Base-by-base conservation (phyloP, 495 filamentous ascomycete genomes). In the Tuber umbilicatum region DNA sequence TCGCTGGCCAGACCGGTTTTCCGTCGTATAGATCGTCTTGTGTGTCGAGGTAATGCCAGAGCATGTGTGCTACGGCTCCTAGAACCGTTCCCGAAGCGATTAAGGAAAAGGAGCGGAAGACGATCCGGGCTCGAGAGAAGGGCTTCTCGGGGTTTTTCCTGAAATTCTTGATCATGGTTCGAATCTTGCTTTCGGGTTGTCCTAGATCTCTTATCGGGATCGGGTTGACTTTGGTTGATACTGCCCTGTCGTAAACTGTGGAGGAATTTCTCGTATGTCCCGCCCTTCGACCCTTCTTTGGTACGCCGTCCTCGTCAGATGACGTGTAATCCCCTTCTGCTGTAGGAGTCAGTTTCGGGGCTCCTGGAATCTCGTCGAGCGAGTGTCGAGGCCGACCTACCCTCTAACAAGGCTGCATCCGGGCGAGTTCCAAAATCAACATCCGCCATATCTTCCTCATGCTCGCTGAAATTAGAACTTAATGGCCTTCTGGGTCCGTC, bases 371-470 rank as follows among this genome's bases (percentile, higher is more conserved):
- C 42, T 69, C 21, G 27, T n/a, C 10, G 9, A 45, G 21, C 10
- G 9, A 45, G 21, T n/a, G n/a, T 17, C 45, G 5, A 50, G 31
- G 35, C 31, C 14, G 17, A 37, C 60, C 35, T 67, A 78, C 77
- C 77, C 60, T 79, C 77, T 41, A 79, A 39, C 37, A 79, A 76
- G 35, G 72, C 55, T 23, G 75, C 72, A 40, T 60, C 75, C 37
- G 76, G 35, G 12, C 55, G 55, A 64, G 55, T 5, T 17, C 40
- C 72, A 68, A 78, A 77, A 41, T 78, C 77, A 23, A 79, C 71
- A 75, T 79, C 76, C 70, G 69, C 74, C 76, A 79, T 45, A 38
- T 79, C 77, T 2, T 78, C 77, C 9, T 79, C 77, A 37, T 78
- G 27, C 31, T 64, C 55, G 27, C 55, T 64, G 19, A 64, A 64